Evolutionary conservation across 225 moss, liverwort and hornwort genomes (phyloP).

Genomic region (Bryoerythrophyllum caledonicum): DNA sequence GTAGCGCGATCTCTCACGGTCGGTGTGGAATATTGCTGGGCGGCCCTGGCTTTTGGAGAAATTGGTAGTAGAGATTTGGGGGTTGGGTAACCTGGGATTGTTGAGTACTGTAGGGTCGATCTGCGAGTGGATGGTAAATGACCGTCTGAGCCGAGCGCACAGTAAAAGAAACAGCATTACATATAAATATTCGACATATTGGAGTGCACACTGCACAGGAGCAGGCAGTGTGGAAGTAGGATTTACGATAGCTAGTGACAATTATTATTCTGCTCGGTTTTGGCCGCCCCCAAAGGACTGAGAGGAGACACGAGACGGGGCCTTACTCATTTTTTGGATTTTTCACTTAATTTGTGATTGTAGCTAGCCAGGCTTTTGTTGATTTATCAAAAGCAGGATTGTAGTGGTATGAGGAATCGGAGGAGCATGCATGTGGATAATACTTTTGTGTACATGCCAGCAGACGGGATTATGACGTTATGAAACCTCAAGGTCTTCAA

Average conservation of each 20-base stretch:
- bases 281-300: conserved; percentile 48
- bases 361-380: conserved; percentile 63
- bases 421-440: conserved; percentile 60
- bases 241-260: conserved; percentile 39
- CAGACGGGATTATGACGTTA: conserved; percentile 55
- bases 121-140: conserved; percentile 35
- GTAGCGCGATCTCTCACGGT: no score
- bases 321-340: conserved; percentile 60
- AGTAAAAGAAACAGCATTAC: no score
- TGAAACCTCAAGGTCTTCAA: conserved; percentile 50
- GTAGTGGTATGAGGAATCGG: conserved; percentile 53
- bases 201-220: conserved; percentile 52
- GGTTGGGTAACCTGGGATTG: conserved; percentile 38
- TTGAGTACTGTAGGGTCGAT: conserved; percentile 31
- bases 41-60: conserved; percentile 35
- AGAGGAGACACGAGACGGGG: conserved; percentile 39
- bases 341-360: conserved; percentile 70
- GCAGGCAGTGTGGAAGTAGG: conserved; percentile 53
- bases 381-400: conserved; percentile 68
- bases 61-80: conserved; percentile 23
- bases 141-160: conserved; percentile 35
- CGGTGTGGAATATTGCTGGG: conserved; percentile 31
- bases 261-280: conserved; percentile 72
- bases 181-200: conserved; percentile 51
- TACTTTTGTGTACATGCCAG: conserved; percentile 55